These are phyloP conservation scores for Mycogone perniciosa DNA, from an alignment of 2,329 filamentous ascomycete species.

Conservation along the genomic window DNA sequence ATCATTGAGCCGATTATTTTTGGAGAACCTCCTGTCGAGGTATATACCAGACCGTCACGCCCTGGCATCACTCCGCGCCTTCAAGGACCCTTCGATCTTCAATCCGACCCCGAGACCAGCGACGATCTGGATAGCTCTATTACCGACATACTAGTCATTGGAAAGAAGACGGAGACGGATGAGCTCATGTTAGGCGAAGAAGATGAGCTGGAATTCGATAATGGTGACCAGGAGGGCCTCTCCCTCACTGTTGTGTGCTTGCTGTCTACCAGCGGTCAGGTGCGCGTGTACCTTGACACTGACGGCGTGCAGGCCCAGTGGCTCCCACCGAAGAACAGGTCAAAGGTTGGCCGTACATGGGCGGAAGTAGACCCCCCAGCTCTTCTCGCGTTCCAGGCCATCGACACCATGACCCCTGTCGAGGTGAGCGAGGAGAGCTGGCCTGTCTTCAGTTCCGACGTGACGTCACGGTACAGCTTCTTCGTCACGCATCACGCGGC, in stretches of 20 bases:
- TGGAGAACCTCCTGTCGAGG: conserved; percentile 45
- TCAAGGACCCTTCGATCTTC: conserved; percentile 56
- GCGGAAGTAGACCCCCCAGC: conserved; percentile 37
- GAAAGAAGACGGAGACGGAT: conserved; percentile 53
- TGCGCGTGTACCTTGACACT: conserved; percentile 55
- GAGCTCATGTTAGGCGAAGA: conserved; percentile 60
- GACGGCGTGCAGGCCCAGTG: conserved; percentile 61
- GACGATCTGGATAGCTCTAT: conserved; percentile 51
- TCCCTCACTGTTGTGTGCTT: conserved; percentile 55
- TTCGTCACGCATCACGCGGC: conserved; percentile 56
- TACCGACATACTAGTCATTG: conserved; percentile 57
- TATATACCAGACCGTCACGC: conserved; percentile 50
- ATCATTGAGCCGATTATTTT: conserved; percentile 40
- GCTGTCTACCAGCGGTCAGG: conserved; percentile 53
- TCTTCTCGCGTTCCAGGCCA: conserved; percentile 55
- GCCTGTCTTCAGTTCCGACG: conserved; percentile 57
- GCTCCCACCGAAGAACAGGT: conserved; percentile 52
- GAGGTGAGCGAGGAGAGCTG: conserved; percentile 53
- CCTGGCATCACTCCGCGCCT: conserved; percentile 54
- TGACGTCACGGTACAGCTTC: conserved; percentile 56
- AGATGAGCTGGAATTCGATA: conserved; percentile 52
- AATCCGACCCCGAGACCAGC: conserved; percentile 48
- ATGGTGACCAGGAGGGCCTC: conserved; percentile 51
- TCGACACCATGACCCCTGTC: conserved; percentile 50
- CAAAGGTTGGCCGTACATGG: conserved; percentile 35